These are phyloP conservation scores for Barnettozyma hawaiiensis DNA, from an alignment of 1,139 yeast genomes.

Conservation along the genomic window DNA sequence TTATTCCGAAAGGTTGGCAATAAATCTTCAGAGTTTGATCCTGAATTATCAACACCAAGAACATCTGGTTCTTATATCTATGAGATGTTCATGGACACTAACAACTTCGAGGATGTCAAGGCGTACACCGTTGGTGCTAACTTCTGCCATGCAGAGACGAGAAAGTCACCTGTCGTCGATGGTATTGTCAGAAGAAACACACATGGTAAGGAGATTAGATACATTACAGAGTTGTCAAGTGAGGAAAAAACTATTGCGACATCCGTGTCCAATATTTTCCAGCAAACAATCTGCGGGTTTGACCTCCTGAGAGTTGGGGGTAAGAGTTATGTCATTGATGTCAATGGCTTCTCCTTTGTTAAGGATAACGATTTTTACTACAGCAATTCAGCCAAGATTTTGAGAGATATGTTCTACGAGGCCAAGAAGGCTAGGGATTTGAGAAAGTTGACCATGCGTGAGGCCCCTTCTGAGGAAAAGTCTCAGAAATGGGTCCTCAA, in stretches of 20 bases:
- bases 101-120: constrained; percentile 96
- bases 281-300: constrained; percentile 97
- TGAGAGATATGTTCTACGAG: constrained; percentile 64
- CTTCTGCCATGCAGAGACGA: constrained; percentile 95
- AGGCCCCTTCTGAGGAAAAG: constrained; percentile 51
- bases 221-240: constrained; percentile 69
- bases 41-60: constrained; percentile 66
- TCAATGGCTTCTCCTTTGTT: constrained; percentile 96
- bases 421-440: constrained; percentile 51
- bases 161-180: constrained; percentile 98
- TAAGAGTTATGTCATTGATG: constrained; percentile 89
- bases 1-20: constrained; percentile 94
- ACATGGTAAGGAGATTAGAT: constrained; percentile 94
- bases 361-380: constrained; percentile 87
- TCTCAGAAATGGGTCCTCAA: constrained; percentile 96
- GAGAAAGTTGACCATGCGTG: constrained; percentile 27
- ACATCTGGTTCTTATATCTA: constrained; percentile 89
- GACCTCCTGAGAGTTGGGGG: constrained; percentile 89
- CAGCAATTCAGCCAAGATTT: constrained; percentile 73
- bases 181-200: constrained; percentile 97
- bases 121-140: constrained; percentile 93
- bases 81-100: constrained; percentile 96
- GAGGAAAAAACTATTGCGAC: constrained; percentile 79
- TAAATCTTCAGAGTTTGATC: constrained; percentile 94
- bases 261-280: constrained; percentile 67